Conservation (phyloP, 768 basidiomycete species). For the Podaxis sp. region DNA sequence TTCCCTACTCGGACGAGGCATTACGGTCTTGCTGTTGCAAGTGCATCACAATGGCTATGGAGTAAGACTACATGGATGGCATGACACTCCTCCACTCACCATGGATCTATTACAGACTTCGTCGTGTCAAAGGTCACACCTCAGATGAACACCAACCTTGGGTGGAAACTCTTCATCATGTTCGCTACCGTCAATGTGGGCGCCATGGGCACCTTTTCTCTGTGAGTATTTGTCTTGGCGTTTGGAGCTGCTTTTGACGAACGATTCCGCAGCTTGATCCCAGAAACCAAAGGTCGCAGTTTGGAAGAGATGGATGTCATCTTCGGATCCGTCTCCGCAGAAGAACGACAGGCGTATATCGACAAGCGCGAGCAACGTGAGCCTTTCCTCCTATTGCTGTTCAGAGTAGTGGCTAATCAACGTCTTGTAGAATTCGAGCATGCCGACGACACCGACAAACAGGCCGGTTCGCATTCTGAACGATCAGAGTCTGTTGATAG, state of each 20-base stretch:
- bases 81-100: background rate
- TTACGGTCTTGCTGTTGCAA: conserved; percentile 73
- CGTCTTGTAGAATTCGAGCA: conserved; percentile 14
- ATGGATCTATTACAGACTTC: conserved; percentile 49
- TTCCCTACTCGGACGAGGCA: conserved; percentile 84
- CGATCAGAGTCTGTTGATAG: conserved; percentile 15
- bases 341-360: conserved; percentile 54
- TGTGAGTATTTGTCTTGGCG: conserved; percentile 38
- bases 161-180: conserved; percentile 76
- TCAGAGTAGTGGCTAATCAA: background rate
- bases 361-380: conserved; percentile 37
- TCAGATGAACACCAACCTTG: conserved; percentile 54
- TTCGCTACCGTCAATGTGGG: conserved; percentile 73
- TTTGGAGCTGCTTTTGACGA: background rate
- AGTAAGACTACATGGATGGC: conserved; percentile 41
- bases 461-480: conserved; percentile 1
- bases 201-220: conserved; percentile 65
- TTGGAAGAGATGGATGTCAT: conserved; percentile 55
- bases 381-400: background rate
- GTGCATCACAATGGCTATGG: conserved; percentile 81
- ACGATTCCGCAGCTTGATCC: conserved; percentile 41
- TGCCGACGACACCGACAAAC: background rate
- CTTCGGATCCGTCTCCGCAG: conserved; percentile 54
- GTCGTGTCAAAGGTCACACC: conserved; percentile 73
- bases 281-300: conserved; percentile 59